Evolutionary conservation across 129 eudicot genomes (phyloP).

Genomic region (Mikania micrantha): DNA sequence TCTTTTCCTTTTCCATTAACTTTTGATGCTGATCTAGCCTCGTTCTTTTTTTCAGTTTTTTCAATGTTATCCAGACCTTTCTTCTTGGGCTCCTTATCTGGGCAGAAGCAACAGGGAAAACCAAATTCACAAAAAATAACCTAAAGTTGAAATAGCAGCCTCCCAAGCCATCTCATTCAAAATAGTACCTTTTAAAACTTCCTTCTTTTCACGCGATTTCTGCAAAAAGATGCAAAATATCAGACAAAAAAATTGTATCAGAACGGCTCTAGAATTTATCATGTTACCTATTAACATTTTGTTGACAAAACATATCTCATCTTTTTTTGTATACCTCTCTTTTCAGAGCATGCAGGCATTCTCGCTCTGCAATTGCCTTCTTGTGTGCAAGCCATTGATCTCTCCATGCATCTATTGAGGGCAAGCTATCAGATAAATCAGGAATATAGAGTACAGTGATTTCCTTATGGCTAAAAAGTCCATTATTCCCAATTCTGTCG

Average conservation of each 20-base stretch:
- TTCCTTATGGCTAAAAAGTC: constrained; percentile 88
- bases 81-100: constrained; percentile 34
- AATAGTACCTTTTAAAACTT: constrained; percentile 49
- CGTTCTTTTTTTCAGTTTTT: constrained; percentile 49
- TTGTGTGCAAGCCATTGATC: constrained; percentile 82
- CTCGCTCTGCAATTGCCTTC: constrained; percentile 77
- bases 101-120: neutral
- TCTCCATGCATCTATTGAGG: constrained; percentile 76
- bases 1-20: constrained; percentile 33
- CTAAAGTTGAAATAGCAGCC: neutral
- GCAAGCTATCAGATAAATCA: constrained; percentile 82
- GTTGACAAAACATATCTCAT: neutral
- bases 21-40: constrained; percentile 23
- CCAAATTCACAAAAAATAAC: neutral
- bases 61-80: constrained; percentile 36
- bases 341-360: constrained; percentile 33
- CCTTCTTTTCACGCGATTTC: constrained; percentile 57
- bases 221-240: constrained; percentile 20
- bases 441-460: constrained; percentile 84
- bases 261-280: neutral
- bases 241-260: constrained; percentile 5
- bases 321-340: constrained; percentile 47
- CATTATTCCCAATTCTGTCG: constrained; percentile 84
- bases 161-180: neutral
- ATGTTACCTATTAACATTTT: neutral